Evolutionary conservation across 352 stramenopile genomes (phyloP).

Genomic region (Globisporangium solare): DNA sequence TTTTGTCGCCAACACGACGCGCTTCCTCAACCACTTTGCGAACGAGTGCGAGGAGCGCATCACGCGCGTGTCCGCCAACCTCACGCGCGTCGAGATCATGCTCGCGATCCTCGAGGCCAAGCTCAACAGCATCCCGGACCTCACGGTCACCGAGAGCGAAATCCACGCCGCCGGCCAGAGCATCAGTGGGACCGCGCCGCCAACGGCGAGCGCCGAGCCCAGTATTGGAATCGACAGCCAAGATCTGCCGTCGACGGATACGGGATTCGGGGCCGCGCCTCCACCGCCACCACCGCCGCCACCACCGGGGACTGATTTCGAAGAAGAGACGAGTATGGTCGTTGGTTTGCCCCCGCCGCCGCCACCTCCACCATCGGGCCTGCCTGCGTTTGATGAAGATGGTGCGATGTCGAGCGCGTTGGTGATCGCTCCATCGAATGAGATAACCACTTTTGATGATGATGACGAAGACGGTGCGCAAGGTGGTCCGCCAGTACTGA

Average conservation of each 20-base stretch:
- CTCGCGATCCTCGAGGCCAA: constrained; percentile 84
- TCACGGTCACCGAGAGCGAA: constrained; percentile 59
- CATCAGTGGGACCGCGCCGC: constrained; percentile 19
- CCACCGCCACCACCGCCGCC: constrained; percentile 47
- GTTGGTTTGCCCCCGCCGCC: constrained; percentile 24
- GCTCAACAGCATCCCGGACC: constrained; percentile 78
- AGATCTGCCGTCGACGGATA: constrained; percentile 51
- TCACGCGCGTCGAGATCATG: constrained; percentile 81
- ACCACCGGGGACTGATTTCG: constrained; percentile 8
- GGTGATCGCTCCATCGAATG: constrained; percentile 24
- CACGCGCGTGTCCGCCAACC: constrained; percentile 53
- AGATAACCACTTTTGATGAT: constrained; percentile 22
- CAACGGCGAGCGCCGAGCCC: background rate
- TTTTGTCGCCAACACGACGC: constrained; percentile 82
- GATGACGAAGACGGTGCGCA: constrained; percentile 18
- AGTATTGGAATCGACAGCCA: constrained; percentile 59
- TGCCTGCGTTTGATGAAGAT: constrained; percentile 23
- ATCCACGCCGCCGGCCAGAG: constrained; percentile 33
- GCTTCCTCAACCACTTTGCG: constrained; percentile 85
- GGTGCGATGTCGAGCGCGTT: constrained; percentile 22
- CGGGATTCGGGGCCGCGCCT: constrained; percentile 18
- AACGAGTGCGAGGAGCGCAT: constrained; percentile 83
- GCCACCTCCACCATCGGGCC: constrained; percentile 23
- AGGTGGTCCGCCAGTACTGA: constrained; percentile 41
- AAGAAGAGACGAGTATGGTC: constrained; percentile 17